These are phyloP conservation scores for Piromyces finnis DNA, from an alignment of 192 early-diverging fungal species.

Conservation along the genomic window DNA sequence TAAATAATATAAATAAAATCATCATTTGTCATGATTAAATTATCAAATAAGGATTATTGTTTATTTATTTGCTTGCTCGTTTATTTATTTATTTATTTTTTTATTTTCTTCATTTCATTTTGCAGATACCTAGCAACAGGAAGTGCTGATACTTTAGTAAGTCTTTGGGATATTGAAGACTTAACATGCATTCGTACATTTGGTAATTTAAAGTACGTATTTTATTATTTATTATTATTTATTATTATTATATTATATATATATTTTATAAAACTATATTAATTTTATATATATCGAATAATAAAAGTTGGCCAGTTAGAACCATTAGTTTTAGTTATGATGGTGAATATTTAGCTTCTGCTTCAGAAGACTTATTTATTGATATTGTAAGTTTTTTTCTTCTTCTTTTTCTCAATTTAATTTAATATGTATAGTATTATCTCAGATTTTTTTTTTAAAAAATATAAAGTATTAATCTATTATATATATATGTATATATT, in stretches of 20 bases:
- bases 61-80: too few species aligned
- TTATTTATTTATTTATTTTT: too few species aligned
- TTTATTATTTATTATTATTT: background rate
- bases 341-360: slow-evolving; percentile 54
- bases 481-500: too few species aligned
- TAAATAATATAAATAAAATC: too few species aligned
- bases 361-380: slow-evolving; percentile 58
- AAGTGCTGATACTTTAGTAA: slow-evolving; percentile 52
- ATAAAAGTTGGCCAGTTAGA: slow-evolving; percentile 47
- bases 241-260: too few species aligned
- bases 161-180: slow-evolving; percentile 55
- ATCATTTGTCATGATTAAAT: too few species aligned
- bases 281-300: background rate
- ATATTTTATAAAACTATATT: background rate
- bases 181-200: slow-evolving; percentile 46
- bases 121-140: slow-evolving; percentile 59
- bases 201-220: slow-evolving; percentile 39
- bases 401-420: too few species aligned
- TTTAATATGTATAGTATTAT: too few species aligned
- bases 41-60: too few species aligned
- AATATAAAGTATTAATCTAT: too few species aligned
- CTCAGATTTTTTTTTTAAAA: too few species aligned
- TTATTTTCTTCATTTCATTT: too few species aligned
- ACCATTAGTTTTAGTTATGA: slow-evolving; percentile 63
- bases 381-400: slow-evolving; percentile 47